Evolutionary conservation across 805 yeast species (phyloP).

Genomic region (Ogataea kodamae): DNA sequence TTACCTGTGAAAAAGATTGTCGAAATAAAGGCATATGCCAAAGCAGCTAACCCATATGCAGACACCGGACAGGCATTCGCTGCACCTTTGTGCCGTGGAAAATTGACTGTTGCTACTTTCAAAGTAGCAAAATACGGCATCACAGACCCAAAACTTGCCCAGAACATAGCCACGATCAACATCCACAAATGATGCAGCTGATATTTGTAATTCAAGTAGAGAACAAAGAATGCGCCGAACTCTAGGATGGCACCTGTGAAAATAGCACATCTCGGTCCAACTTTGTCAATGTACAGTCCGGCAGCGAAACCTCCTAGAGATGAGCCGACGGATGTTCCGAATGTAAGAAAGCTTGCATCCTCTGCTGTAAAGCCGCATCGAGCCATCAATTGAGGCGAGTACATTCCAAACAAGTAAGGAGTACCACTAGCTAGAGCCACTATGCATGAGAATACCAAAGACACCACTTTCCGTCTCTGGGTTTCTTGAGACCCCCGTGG

Average conservation of each 20-base stretch:
- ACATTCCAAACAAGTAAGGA: slow-evolving; percentile 71
- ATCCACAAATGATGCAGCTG: slow-evolving; percentile 38
- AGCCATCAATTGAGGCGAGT: slow-evolving; percentile 65
- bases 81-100: slow-evolving; percentile 66
- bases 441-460: slow-evolving; percentile 13
- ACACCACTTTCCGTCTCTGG: slow-evolving; percentile 9
- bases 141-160: slow-evolving; percentile 65
- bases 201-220: slow-evolving; percentile 45
- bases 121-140: slow-evolving; percentile 57
- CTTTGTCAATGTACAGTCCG: slow-evolving; percentile 61
- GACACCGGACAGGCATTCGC: slow-evolving; percentile 70
- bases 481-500: no score
- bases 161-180: slow-evolving; percentile 46
- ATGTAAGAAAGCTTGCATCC: slow-evolving; percentile 61
- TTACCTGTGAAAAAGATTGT: slow-evolving; percentile 49
- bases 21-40: slow-evolving; percentile 56
- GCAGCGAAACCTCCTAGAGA: slow-evolving; percentile 70
- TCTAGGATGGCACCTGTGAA: slow-evolving; percentile 53
- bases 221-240: slow-evolving; percentile 49
- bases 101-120: slow-evolving; percentile 58
- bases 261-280: slow-evolving; percentile 54
- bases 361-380: slow-evolving; percentile 55
- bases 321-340: slow-evolving; percentile 60
- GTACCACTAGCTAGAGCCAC: slow-evolving; percentile 62
- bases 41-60: slow-evolving; percentile 68